Evolutionary conservation across 306 rosid genomes (phyloP).

Genomic region (Cyclanthera cordifolia): DNA sequence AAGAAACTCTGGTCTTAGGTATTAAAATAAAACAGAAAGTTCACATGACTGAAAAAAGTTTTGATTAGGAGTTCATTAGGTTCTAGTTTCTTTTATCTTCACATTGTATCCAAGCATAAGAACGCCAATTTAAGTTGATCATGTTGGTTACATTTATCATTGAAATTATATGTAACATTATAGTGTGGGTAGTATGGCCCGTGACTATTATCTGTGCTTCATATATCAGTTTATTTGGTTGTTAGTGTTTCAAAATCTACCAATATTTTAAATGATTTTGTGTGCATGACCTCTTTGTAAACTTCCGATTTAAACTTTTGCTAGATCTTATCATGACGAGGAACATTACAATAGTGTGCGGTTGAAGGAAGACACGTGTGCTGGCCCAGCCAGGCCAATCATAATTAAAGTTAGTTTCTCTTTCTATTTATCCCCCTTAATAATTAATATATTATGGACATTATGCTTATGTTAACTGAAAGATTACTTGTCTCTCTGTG

Average conservation of each 20-base stretch:
- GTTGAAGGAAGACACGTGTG: conserved; percentile 54
- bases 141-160: conserved; percentile 6
- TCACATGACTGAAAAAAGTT: neutral
- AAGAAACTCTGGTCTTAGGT: neutral
- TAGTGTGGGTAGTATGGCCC: neutral
- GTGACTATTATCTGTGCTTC: neutral
- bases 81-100: neutral
- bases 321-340: conserved; percentile 66
- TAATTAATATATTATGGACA: neutral
- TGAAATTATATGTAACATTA: neutral
- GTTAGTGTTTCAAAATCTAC: neutral
- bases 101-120: no score
- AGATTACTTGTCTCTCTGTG: conserved; percentile 36
- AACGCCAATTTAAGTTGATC: neutral
- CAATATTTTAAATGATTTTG: neutral
- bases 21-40: neutral
- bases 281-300: neutral
- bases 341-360: conserved; percentile 83
- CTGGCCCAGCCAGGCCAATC: conserved; percentile 64
- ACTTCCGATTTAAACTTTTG: conserved; percentile 11
- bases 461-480: neutral
- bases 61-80: neutral
- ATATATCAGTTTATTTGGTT: neutral
- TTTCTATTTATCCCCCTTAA: neutral
- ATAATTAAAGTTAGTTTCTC: conserved; percentile 43